phyloP scores from a whole-genome alignment of 1,284 basidiomycete genomes.

The Puccinia novopanici region DNA sequence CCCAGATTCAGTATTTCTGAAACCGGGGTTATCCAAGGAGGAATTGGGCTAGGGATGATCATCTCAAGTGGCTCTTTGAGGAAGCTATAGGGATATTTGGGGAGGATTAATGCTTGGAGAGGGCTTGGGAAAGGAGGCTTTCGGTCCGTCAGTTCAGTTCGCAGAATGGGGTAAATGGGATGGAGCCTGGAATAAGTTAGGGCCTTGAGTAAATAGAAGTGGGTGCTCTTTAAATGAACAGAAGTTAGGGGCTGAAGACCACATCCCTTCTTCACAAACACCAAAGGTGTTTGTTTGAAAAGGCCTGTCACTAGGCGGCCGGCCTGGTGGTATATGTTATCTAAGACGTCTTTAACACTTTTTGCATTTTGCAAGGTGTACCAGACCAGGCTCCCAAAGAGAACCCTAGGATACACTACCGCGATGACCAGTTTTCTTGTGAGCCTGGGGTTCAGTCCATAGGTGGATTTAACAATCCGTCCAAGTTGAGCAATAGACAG shows the following conservation, averaged over 20 bases:
- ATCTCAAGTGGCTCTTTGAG: neutral
- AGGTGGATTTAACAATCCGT: slow-evolving; percentile 2
- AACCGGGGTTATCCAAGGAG: too few relatives aligned
- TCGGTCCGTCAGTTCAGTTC: neutral
- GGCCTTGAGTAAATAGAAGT: neutral
- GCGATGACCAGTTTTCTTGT: neutral
- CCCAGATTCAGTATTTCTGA: too few relatives aligned
- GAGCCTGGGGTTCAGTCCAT: neutral
- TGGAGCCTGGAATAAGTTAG: neutral
- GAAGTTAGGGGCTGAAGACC: neutral
- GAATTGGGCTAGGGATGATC: neutral
- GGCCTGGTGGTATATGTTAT: neutral
- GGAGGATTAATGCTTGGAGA: neutral
- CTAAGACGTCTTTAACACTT: neutral
- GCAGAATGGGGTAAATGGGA: neutral
- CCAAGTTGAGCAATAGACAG: neutral
- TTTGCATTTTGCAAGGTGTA: neutral
- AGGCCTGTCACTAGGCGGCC: neutral
- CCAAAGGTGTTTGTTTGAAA: neutral
- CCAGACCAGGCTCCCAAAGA: slow-evolving; percentile 36
- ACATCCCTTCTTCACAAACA: neutral
- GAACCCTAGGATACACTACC: neutral
- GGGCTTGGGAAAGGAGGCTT: neutral
- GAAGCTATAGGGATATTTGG: neutral
- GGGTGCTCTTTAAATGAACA: neutral